Conservation (phyloP, 192 early-diverging fungal species). For the Entomortierella lignicola region DNA sequence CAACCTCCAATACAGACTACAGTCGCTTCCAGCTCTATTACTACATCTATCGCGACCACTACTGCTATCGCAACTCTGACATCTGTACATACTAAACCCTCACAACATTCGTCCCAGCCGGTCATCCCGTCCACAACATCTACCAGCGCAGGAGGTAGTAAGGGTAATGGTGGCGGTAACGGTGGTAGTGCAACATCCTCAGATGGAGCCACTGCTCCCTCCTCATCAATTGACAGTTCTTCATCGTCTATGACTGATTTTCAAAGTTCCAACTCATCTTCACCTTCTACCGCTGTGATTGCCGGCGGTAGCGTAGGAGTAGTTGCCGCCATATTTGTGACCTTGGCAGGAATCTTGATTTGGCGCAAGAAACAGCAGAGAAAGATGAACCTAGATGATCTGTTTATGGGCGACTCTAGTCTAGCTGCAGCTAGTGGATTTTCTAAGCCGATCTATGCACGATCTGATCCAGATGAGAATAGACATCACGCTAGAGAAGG, state of each 20-base stretch:
- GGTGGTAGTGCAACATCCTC: not conserved
- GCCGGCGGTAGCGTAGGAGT: conserved; percentile 18
- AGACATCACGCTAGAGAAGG: not conserved
- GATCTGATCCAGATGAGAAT: not conserved
- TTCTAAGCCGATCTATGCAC: conserved; percentile 10
- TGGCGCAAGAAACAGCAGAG: conserved; percentile 28
- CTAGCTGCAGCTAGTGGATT: conserved; percentile 24
- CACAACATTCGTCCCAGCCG: no score
- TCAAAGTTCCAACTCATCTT: not conserved
- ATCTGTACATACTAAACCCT: not conserved
- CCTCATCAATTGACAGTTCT: not conserved
- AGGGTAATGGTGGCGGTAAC: not conserved
- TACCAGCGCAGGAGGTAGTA: not conserved
- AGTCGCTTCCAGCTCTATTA: not conserved
- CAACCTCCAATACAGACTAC: not conserved
- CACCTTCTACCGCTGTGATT: conserved; percentile 1
- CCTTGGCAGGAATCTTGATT: conserved; percentile 13
- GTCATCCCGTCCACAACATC: not conserved
- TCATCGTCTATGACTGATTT: not conserved
- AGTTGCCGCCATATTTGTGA: conserved; percentile 9
- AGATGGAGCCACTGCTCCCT: not conserved
- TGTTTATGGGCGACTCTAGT: not conserved
- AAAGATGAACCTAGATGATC: conserved; percentile 7
- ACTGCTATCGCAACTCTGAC: not conserved
- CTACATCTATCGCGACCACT: conserved; percentile 3